Evolutionary conservation across 257 asterid species (phyloP).

Genomic region (Echites panduratus): DNA sequence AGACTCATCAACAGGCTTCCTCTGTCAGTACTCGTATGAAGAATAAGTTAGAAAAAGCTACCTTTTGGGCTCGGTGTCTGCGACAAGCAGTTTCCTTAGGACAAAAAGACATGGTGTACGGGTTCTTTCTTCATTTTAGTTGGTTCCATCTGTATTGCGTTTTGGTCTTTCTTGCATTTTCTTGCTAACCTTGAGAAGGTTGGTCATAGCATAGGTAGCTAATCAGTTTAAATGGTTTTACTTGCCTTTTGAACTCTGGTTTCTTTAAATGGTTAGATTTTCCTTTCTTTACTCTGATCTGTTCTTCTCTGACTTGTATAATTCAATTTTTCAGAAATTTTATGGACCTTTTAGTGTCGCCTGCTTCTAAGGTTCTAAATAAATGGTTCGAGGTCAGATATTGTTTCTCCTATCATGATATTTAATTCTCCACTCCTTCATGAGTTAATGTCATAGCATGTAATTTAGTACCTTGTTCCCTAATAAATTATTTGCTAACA

Average conservation of each 20-base stretch:
- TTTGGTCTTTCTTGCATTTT: slow-evolving; percentile 11
- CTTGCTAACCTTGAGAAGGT: slow-evolving; percentile 12
- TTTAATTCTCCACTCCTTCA: background rate
- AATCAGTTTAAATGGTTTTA: background rate
- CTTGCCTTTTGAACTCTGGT: background rate
- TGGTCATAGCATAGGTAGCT: background rate
- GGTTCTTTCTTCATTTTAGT: slow-evolving; percentile 16
- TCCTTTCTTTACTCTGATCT: background rate
- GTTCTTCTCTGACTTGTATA: slow-evolving; percentile 15
- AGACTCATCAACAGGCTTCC: slow-evolving; percentile 41
- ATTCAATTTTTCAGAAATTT: slow-evolving; percentile 61
- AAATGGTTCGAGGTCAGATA: slow-evolving; percentile 90
- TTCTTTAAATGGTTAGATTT: background rate
- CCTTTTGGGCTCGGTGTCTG: slow-evolving; percentile 71
- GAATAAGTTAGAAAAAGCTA: slow-evolving; percentile 55
- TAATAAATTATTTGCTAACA: background rate
- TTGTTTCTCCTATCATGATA: background rate
- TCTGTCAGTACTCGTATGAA: slow-evolving; percentile 59
- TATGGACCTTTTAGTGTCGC: slow-evolving; percentile 79
- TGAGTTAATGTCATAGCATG: background rate
- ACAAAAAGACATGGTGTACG: slow-evolving; percentile 83
- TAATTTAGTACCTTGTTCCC: background rate
- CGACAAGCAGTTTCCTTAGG: slow-evolving; percentile 65
- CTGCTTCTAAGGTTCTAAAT: slow-evolving; percentile 86
- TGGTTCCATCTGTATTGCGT: slow-evolving; percentile 4